Evolutionary conservation across 2,329 filamentous ascomycete genomes (phyloP), one percentile per base, ranked within the genome.

Genomic region (Leptographium procerum): DNA sequence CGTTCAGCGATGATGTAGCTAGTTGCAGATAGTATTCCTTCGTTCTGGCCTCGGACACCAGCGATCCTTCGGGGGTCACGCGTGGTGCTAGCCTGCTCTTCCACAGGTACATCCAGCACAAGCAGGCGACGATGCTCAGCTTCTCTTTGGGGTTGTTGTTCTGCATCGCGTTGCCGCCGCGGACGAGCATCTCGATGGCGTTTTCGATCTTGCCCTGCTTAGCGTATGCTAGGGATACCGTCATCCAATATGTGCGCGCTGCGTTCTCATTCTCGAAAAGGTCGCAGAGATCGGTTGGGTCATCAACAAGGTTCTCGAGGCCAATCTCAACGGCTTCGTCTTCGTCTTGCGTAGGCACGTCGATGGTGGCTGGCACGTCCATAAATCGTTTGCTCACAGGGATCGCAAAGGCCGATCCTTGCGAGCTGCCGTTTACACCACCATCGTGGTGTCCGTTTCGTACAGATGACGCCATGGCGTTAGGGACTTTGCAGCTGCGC

Each of bases 171-270:
- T 81, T 80, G 65, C 89, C 78, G 54, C 89, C 90, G 66, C 89
- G 87, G 55, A 85, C 83, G 64, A 87, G 75, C 76, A 86, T 85
- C 70, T 87, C 84, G 65, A 87, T 86, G 59, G 84, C 83, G 74
- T 94, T 88, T 69, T 96, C 91, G 62, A 94, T 83, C 74, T 95
- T 95, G 69, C 87, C 86, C 74, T 96, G 90, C 75, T 97, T 99
- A 47, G 94, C 92, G 69, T 99, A 99, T 53, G 92, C 92, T 60
- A 97, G 80, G 48, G 95, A 89, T 64, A 97, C 94, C n/a, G 90
- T 92, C 79, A 99, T 92, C 95, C 95, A 99, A 65, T 95, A 95
- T 56, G 86, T 89, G 67, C 92, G 91, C 43, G 89, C 87, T 19
- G 91, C 91, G 67, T 87, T 85, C 72, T 99, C 95, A 68, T 94